Percentiles rank a stretch among this genome's conserved stretches.
These are phyloP conservation scores for Clarkia xantiana DNA, from an alignment of 345 rosid genomes.

Conservation along the genomic window DNA sequence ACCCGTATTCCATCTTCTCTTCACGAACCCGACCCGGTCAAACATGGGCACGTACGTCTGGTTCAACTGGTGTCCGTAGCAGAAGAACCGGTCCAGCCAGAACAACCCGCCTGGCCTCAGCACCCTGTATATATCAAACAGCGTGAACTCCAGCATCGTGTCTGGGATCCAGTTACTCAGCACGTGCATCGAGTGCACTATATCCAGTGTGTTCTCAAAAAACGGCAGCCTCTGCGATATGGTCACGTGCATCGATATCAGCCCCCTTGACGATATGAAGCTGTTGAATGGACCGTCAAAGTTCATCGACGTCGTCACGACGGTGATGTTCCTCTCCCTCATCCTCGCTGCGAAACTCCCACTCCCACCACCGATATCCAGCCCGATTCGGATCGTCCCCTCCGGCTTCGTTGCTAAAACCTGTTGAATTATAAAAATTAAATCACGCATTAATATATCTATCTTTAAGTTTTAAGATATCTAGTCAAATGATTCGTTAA, in stretches of 20 bases:
- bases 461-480: no score
- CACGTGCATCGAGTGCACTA: slow-evolving; percentile 41
- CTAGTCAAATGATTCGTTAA: no score
- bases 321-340: slow-evolving; percentile 38
- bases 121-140: slow-evolving; percentile 33
- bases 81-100: slow-evolving; percentile 49
- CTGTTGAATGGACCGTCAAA: slow-evolving; percentile 39
- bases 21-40: slow-evolving; percentile 26
- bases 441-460: no score
- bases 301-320: slow-evolving; percentile 34
- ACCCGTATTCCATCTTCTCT: slow-evolving; percentile 29
- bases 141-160: slow-evolving; percentile 27
- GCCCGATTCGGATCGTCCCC: slow-evolving; percentile 27
- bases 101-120: slow-evolving; percentile 42
- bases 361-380: slow-evolving; percentile 32
- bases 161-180: slow-evolving; percentile 39
- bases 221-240: slow-evolving; percentile 40
- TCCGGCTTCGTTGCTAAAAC: slow-evolving; percentile 13
- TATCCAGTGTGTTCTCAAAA: slow-evolving; percentile 39
- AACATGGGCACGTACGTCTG: slow-evolving; percentile 25
- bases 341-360: slow-evolving; percentile 48
- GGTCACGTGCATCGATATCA: slow-evolving; percentile 29
- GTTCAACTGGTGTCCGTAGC: slow-evolving; percentile 31
- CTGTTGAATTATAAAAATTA: no score
- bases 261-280: slow-evolving; percentile 37